phyloP scores from a whole-genome alignment of 2,329 filamentous ascomycete species.

The Pyricularia grisea region DNA sequence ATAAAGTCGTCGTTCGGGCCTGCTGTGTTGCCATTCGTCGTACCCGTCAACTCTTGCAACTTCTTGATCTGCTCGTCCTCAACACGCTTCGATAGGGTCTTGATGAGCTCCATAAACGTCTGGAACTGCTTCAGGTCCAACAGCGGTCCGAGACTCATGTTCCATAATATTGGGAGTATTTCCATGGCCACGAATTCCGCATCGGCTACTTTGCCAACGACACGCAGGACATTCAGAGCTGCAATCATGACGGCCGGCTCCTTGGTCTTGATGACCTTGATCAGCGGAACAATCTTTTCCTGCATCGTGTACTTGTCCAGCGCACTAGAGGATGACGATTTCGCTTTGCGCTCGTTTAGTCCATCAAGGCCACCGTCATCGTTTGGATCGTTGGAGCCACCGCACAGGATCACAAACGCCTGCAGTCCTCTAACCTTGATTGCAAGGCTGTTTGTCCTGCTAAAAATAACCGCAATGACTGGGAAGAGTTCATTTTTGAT shows the following conservation, averaged over 20 bases:
- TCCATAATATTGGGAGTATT: conserved; percentile 82
- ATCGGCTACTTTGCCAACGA: conserved; percentile 75
- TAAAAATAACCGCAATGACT: conserved; percentile 81
- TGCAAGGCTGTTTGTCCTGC: conserved; percentile 81
- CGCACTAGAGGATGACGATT: conserved; percentile 61
- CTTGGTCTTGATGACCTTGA: conserved; percentile 93
- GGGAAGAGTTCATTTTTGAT: conserved; percentile 97
- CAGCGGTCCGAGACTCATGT: conserved; percentile 81
- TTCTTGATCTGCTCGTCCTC: conserved; percentile 86
- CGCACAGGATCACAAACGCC: conserved; percentile 83
- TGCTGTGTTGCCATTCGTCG: conserved; percentile 37
- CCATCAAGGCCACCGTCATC: conserved; percentile 68
- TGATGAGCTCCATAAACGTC: conserved; percentile 83
- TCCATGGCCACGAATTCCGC: conserved; percentile 89
- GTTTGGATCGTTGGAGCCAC: conserved; percentile 50
- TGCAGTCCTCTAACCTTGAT: conserved; percentile 92
- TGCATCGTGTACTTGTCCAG: conserved; percentile 98
- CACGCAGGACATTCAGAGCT: conserved; percentile 71
- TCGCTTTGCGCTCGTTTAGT: conserved; percentile 47
- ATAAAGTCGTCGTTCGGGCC: conserved; percentile 57
- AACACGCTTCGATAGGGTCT: conserved; percentile 65
- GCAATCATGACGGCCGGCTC: conserved; percentile 98
- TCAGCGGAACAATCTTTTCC: conserved; percentile 85
- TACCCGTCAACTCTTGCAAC: conserved; percentile 65
- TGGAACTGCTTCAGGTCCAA: conserved; percentile 84